Conservation (phyloP, 2,329 filamentous ascomycete genomes). For the Stachybotrys chartarum region DNA sequence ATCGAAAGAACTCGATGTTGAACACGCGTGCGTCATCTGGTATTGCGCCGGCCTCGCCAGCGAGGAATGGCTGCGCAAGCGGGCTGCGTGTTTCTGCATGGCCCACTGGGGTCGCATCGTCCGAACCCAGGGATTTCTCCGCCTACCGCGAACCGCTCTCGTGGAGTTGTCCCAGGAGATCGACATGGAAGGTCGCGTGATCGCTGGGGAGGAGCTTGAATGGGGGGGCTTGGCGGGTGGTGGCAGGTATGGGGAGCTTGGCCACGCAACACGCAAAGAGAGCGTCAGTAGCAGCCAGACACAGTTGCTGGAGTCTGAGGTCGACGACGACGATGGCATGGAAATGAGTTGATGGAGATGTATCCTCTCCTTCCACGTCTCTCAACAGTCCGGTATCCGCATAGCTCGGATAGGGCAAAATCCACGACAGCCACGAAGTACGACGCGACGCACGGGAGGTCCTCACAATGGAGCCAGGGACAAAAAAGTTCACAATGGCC, state of each 20-base stretch:
- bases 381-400: too few relatives aligned
- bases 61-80: constrained; percentile 88
- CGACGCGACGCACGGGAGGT: not conserved
- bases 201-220: constrained; percentile 77
- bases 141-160: constrained; percentile 68
- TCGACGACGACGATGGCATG: constrained; percentile 56
- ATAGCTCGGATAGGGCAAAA: not conserved
- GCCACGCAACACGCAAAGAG: constrained; percentile 41
- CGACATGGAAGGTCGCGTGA: constrained; percentile 83
- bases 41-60: constrained; percentile 84
- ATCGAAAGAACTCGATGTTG: constrained; percentile 84
- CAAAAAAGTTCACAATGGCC: too few relatives aligned
- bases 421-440: not conserved
- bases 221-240: constrained; percentile 40
- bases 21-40: constrained; percentile 94
- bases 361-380: not conserved
- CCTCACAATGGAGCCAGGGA: too few relatives aligned
- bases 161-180: constrained; percentile 92
- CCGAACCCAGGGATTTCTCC: constrained; percentile 78
- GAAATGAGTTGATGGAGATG: constrained; percentile 37
- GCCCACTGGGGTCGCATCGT: constrained; percentile 94
- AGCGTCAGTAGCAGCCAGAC: constrained; percentile 54
- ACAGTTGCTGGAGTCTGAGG: constrained; percentile 49
- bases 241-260: constrained; percentile 33
- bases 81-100: constrained; percentile 82